These are phyloP conservation scores for Dendrothele bispora DNA, from an alignment of 768 basidiomycete genomes.

Conservation along the genomic window DNA sequence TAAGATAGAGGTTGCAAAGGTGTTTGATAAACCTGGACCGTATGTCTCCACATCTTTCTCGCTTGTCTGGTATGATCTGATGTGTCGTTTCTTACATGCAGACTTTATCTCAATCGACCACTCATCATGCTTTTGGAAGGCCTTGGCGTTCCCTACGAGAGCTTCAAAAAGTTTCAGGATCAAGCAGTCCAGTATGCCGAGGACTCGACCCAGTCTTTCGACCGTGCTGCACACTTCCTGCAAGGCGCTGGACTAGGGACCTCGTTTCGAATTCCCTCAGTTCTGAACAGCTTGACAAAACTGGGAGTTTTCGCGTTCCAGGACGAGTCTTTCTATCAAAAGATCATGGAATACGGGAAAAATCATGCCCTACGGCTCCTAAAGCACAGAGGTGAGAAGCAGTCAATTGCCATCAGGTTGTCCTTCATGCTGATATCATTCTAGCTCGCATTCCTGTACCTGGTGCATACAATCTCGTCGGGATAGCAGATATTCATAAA, in stretches of 20 bases:
- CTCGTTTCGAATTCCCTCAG: slow-evolving; percentile 55
- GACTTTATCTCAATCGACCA: slow-evolving; percentile 53
- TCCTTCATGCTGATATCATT: too few species aligned
- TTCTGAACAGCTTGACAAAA: slow-evolving; percentile 49
- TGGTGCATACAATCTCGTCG: slow-evolving; percentile 65
- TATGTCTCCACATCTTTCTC: too few species aligned
- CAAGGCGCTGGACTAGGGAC: slow-evolving; percentile 57
- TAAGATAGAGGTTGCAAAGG: slow-evolving; percentile 62
- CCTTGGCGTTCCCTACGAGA: slow-evolving; percentile 53
- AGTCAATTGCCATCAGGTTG: too few species aligned
- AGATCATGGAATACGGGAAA: slow-evolving; percentile 51
- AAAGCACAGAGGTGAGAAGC: slow-evolving; percentile 30
- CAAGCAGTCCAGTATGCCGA: slow-evolving; percentile 49
- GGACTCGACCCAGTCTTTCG: slow-evolving; percentile 40
- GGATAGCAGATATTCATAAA: slow-evolving; percentile 64
- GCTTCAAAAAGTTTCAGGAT: slow-evolving; percentile 56
- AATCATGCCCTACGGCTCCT: slow-evolving; percentile 67
- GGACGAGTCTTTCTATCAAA: slow-evolving; percentile 46
- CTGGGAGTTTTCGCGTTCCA: slow-evolving; percentile 38
- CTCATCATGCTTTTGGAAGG: slow-evolving; percentile 67
- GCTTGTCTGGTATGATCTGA: not conserved
- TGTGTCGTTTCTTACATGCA: not conserved
- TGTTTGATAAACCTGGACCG: slow-evolving; percentile 58
- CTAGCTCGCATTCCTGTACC: slow-evolving; percentile 66
- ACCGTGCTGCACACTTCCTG: slow-evolving; percentile 46